Conservation (phyloP, 805 yeast species). For the Komagataella pseudopastoris region DNA sequence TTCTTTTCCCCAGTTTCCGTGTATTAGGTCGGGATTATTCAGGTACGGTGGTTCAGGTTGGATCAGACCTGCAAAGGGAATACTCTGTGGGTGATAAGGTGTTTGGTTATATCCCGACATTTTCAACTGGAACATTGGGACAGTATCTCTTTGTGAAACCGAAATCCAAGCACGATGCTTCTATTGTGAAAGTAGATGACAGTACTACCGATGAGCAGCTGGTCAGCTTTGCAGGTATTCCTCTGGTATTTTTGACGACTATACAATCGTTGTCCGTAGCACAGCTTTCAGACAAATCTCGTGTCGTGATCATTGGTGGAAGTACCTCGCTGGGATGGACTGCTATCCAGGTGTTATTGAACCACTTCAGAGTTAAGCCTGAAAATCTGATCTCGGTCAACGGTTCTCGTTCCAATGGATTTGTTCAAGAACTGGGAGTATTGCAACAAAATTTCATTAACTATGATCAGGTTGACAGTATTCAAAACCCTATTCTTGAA, state of each 20-base stretch:
- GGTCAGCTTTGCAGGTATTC: slow-evolving; percentile 53
- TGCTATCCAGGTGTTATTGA: slow-evolving; percentile 42
- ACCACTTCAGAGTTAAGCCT: slow-evolving; percentile 23
- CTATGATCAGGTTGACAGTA: slow-evolving; percentile 31
- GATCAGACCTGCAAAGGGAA: slow-evolving; percentile 4
- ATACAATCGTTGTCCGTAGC: slow-evolving; percentile 23
- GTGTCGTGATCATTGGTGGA: slow-evolving; percentile 58
- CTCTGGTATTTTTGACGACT: slow-evolving; percentile 56
- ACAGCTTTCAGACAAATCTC: slow-evolving; percentile 25
- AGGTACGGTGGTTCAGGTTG: slow-evolving; percentile 10
- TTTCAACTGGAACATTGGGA: slow-evolving; percentile 24
- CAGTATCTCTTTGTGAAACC: slow-evolving; percentile 32
- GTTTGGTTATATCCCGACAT: slow-evolving; percentile 5
- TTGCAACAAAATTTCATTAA: slow-evolving; percentile 30
- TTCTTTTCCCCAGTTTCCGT: not conserved
- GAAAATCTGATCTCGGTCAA: slow-evolving; percentile 40
- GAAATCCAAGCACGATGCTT: slow-evolving; percentile 15
- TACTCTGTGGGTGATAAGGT: slow-evolving; percentile 10
- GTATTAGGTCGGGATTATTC: slow-evolving; percentile 12
- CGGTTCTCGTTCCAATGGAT: slow-evolving; percentile 31
- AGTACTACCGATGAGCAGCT: slow-evolving; percentile 2
- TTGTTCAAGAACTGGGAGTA: slow-evolving; percentile 40
- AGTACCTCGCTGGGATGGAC: slow-evolving; percentile 56
- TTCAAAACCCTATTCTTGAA: slow-evolving; percentile 2
- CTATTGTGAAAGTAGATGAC: slow-evolving; percentile 4